phyloP scores from a whole-genome alignment of 164 flowering plant genomes.

The Tetrastigma voinierianum region DNA sequence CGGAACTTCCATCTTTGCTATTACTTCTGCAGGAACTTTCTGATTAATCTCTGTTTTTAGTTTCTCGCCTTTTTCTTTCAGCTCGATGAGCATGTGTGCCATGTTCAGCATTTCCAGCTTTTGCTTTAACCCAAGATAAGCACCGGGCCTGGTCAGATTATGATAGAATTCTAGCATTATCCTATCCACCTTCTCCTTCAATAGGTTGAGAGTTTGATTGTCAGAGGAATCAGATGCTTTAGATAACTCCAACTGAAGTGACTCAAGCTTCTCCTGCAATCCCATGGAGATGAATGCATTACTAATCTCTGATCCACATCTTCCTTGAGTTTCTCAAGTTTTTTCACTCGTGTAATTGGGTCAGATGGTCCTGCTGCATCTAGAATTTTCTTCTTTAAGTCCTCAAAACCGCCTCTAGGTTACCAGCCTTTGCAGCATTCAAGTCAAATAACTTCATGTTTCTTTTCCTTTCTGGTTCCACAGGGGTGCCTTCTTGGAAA shows the following conservation, averaged over 20 bases:
- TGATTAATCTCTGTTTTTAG: slow-evolving; percentile 27
- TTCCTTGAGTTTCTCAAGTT: slow-evolving; percentile 24
- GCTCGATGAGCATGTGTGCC: slow-evolving; percentile 24
- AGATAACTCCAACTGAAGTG: slow-evolving; percentile 25
- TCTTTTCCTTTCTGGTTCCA: slow-evolving; percentile 19
- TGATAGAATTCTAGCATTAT: slow-evolving; percentile 28
- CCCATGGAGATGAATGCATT: slow-evolving; percentile 39
- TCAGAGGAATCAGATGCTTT: slow-evolving; percentile 10
- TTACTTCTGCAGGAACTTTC: slow-evolving; percentile 25
- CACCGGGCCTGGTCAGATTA: slow-evolving; percentile 28
- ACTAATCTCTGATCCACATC: slow-evolving; percentile 34
- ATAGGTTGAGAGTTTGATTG: slow-evolving; percentile 13
- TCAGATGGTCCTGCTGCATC: slow-evolving; percentile 21
- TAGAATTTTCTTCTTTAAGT: slow-evolving; percentile 25
- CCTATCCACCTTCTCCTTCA: slow-evolving; percentile 30
- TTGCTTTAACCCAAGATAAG: slow-evolving; percentile 31
- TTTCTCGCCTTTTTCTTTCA: slow-evolving; percentile 25
- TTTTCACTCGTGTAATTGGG: slow-evolving; percentile 17
- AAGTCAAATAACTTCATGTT: slow-evolving; percentile 14
- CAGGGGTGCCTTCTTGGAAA: slow-evolving; percentile 20
- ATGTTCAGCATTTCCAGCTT: slow-evolving; percentile 27
- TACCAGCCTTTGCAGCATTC: slow-evolving; percentile 6
- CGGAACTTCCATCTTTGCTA: slow-evolving; percentile 23
- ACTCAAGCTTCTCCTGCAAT: slow-evolving; percentile 30
- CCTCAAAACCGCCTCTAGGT: slow-evolving; percentile 24